These are phyloP conservation scores for Boletus rufocinnamomeus DNA, from an alignment of 768 basidiomycete species.

Conservation along the genomic window DNA sequence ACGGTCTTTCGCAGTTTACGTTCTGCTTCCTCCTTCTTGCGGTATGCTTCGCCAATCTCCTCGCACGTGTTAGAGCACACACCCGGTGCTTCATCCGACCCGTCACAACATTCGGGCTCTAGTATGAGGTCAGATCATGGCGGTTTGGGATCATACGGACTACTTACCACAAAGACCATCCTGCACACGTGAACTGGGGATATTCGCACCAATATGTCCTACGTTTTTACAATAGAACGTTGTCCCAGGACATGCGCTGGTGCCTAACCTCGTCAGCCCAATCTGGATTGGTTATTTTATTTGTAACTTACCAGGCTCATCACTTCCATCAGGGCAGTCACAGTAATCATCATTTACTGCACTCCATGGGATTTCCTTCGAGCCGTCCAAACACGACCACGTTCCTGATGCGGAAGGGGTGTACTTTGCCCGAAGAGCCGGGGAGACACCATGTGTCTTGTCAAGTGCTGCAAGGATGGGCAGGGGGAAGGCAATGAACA, in stretches of 20 bases:
- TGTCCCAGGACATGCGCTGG: constrained; percentile 76
- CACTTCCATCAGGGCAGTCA: constrained; percentile 93
- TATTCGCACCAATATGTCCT: constrained; percentile 81
- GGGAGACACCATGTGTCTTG: constrained; percentile 60
- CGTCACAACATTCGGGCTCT: constrained; percentile 96
- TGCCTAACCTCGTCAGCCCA: constrained; percentile 50
- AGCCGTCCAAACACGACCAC: constrained; percentile 84
- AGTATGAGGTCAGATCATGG: constrained; percentile 16
- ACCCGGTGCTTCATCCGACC: constrained; percentile 86
- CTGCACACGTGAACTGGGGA: constrained; percentile 80
- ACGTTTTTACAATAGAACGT: constrained; percentile 84
- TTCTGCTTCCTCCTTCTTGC: constrained; percentile 70
- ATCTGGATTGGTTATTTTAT: constrained; percentile 8
- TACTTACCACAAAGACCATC: constrained; percentile 91
- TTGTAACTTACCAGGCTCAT: constrained; percentile 74
- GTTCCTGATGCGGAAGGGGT: constrained; percentile 47
- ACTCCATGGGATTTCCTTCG: constrained; percentile 72
- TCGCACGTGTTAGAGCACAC: constrained; percentile 78
- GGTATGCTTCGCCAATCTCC: constrained; percentile 69
- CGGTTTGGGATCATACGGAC: not conserved
- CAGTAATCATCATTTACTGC: constrained; percentile 95
- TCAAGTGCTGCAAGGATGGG: constrained; percentile 44
- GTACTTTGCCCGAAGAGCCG: constrained; percentile 58
- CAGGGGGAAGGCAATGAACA: constrained; percentile 42
- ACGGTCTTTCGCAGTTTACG: constrained; percentile 81